Evolutionary conservation across 1,139 yeast genomes (phyloP).

Genomic region (Hyphopichia khmerensis): DNA sequence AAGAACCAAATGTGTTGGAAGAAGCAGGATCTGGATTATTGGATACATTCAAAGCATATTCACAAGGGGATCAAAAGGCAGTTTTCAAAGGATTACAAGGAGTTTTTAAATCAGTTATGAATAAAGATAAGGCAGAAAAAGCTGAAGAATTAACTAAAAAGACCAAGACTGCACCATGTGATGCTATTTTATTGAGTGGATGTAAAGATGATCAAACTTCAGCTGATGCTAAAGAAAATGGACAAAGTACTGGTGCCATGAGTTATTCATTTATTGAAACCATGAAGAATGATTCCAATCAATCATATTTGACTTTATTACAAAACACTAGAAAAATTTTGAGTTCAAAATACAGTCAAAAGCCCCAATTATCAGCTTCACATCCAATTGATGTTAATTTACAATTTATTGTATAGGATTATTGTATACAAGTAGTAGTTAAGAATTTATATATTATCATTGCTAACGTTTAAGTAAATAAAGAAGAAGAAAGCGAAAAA

Average conservation of each 20-base stretch:
- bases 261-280: constrained; percentile 84
- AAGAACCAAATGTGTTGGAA: constrained; percentile 84
- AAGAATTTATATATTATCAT: too few species aligned
- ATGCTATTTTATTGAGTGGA: constrained; percentile 82
- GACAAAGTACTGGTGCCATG: constrained; percentile 90
- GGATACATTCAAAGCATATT: constrained; percentile 69
- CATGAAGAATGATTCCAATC: constrained; percentile 64
- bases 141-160: constrained; percentile 28
- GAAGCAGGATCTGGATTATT: constrained; percentile 81
- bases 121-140: constrained; percentile 23
- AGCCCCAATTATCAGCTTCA: constrained; percentile 82
- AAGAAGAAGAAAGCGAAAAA: too few species aligned
- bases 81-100: constrained; percentile 43
- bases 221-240: constrained; percentile 82
- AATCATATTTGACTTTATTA: constrained; percentile 72
- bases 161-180: constrained; percentile 82
- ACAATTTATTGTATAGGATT: constrained; percentile 49
- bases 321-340: constrained; percentile 77
- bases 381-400: constrained; percentile 83
- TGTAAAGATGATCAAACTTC: constrained; percentile 82
- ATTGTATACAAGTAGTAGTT: too few species aligned
- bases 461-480: too few species aligned
- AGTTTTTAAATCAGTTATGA: constrained; percentile 46
- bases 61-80: constrained; percentile 65
- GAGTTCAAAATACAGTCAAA: constrained; percentile 72